Conservation (phyloP, 2,329 filamentous ascomycete genomes). For the Penicillium aurantiogriseum region DNA sequence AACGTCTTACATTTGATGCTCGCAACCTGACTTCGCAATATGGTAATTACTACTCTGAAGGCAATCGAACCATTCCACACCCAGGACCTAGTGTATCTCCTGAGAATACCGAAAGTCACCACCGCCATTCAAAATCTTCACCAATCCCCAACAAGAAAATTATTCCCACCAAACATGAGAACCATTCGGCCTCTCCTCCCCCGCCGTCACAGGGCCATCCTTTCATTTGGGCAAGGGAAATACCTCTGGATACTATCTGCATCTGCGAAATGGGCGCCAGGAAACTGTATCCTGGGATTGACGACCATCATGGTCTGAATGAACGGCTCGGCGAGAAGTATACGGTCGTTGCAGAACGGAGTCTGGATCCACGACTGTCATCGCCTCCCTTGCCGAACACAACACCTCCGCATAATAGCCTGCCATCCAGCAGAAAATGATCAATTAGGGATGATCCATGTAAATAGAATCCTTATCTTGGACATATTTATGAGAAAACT, state of each 20-base stretch:
- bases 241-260: constrained; percentile 67
- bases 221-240: constrained; percentile 67
- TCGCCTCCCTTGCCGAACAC: background rate
- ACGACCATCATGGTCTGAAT: constrained; percentile 35
- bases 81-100: background rate
- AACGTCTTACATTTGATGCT: constrained; percentile 50
- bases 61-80: constrained; percentile 21
- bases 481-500: background rate
- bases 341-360: constrained; percentile 46
- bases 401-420: background rate
- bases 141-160: background rate
- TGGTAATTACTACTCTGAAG: constrained; percentile 36
- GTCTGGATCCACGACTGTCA: constrained; percentile 19
- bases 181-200: background rate
- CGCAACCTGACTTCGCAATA: constrained; percentile 34
- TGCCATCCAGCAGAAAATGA: too few species aligned
- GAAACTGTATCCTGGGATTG: constrained; percentile 51
- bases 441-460: background rate
- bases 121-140: background rate
- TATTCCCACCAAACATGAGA: background rate
- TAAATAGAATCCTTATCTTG: background rate
- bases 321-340: constrained; percentile 55
- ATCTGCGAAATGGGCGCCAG: constrained; percentile 88
- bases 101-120: background rate
- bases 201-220: constrained; percentile 16